These are phyloP conservation scores for Exsudoporus frostii DNA, from an alignment of 768 basidiomycete genomes.

Conservation along the genomic window DNA sequence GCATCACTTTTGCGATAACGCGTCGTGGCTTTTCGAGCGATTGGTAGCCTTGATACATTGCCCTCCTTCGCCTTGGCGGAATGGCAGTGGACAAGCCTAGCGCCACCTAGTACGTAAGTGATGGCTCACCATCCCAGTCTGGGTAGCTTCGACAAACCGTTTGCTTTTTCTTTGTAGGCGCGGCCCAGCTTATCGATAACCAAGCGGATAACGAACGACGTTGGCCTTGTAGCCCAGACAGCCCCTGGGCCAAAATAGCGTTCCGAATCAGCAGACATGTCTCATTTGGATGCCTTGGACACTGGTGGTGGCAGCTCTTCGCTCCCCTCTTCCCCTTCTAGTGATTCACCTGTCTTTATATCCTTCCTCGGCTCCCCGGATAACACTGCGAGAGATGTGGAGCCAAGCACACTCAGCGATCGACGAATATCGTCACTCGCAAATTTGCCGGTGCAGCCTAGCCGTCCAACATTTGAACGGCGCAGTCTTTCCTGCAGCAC, in stretches of 20 bases:
- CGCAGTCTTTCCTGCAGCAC: constrained; percentile 11
- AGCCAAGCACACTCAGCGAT: constrained; percentile 13
- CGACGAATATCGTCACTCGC: constrained; percentile 18
- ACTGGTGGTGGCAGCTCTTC: constrained; percentile 70
- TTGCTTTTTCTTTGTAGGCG: background rate
- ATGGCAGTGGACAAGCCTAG: background rate
- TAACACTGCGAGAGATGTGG: constrained; percentile 4
- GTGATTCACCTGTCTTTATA: constrained; percentile 4
- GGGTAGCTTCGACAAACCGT: background rate
- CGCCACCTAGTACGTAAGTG: constrained; percentile 12
- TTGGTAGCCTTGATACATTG: background rate
- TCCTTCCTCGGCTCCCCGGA: constrained; percentile 30
- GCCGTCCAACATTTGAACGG: constrained; percentile 3
- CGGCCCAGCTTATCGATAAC: background rate
- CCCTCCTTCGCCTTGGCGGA: background rate
- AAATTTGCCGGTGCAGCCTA: background rate
- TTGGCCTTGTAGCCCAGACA: background rate
- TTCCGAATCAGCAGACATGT: constrained; percentile 6
- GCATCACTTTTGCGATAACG: background rate
- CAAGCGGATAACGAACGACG: background rate
- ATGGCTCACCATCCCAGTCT: background rate
- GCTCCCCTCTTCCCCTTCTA: constrained; percentile 58
- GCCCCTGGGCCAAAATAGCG: background rate
- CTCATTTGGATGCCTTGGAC: constrained; percentile 49
- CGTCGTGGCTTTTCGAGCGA: background rate